Conservation (phyloP, 805 yeast species). For the Kodamaea leandrae region DNA sequence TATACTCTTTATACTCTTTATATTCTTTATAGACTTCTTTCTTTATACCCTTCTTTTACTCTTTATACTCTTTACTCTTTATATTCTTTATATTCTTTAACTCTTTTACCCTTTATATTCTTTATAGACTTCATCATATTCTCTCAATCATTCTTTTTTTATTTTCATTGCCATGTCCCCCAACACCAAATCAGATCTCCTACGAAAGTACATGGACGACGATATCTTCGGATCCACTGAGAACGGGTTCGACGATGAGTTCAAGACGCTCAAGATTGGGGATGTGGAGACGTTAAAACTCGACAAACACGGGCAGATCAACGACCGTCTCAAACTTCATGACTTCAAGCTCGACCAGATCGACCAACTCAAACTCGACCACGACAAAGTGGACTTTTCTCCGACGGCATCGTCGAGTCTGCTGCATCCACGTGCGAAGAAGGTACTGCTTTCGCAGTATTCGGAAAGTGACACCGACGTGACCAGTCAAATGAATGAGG, state of each 20-base stretch:
- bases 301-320: neutral
- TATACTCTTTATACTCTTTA: too few species aligned
- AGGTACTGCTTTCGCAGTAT: constrained; percentile 15
- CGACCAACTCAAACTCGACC: constrained; percentile 19
- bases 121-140: too few species aligned
- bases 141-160: too few species aligned
- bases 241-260: constrained; percentile 25
- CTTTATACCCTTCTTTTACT: too few species aligned
- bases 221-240: constrained; percentile 28
- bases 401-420: neutral
- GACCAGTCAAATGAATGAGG: constrained; percentile 38
- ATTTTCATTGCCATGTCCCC: too few species aligned
- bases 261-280: constrained; percentile 24
- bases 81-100: too few species aligned
- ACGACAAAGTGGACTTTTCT: constrained; percentile 6
- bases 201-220: constrained; percentile 22
- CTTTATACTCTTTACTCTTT: too few species aligned
- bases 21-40: too few species aligned
- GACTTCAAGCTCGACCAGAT: too few species aligned
- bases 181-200: constrained; percentile 19
- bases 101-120: too few species aligned
- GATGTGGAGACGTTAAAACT: constrained; percentile 13
- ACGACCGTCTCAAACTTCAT: neutral
- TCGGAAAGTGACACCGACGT: constrained; percentile 42
- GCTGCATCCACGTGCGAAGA: neutral